Evolutionary conservation across 2,329 filamentous ascomycete species (phyloP), one percentile per base, ranked within the genome.

Genomic region (Cladosporium sp.): DNA sequence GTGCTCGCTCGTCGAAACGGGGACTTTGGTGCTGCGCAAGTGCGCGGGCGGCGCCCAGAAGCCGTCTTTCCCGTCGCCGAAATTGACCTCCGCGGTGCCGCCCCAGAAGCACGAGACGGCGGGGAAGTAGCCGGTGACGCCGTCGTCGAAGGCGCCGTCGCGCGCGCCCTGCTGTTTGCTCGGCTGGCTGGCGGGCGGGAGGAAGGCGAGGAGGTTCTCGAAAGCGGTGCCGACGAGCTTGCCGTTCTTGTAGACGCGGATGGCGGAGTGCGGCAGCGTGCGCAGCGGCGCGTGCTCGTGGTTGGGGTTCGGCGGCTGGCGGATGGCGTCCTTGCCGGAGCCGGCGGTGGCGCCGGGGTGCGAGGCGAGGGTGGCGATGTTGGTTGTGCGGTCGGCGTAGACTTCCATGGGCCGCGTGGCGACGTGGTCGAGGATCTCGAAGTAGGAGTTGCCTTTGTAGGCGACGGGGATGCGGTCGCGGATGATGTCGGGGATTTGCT

Each of bases 401-500:
- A 69, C 87, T 63, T 96, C 91, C 38, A 97, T 82, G 59, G 95
- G 86, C 67, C 95, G 95, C 9, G 86, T 86, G 0, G 88, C 78
- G 61, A 92, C 87, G 68, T 95, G 95, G 66, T 95, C 90, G 58
- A 90, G 87, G 66, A 89, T 86, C 71, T 97, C 92, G 69, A 95
- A 96, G 73, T 95, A 95, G 49, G 91, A 86, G 68, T 95, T 89
- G 40, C 86, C 84, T 70, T 95, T 96, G 75, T 95, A 95, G 9
- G 91, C 84, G 59, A 97, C 95, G 1, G 93, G 91, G 42, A 96
- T 89, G 45, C 93, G 87, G 69, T 98, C 95, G 57, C 95, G 89
- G 55, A 98, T 88, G 57, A 97, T 87, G 68, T 97, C 93, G n/a
- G 46, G 44, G 2, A 46, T 35, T 13, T 82, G 73, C 56, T 81